Evolutionary conservation across 1,284 basidiomycete species (phyloP).

Genomic region (Testicularia cyperi): DNA sequence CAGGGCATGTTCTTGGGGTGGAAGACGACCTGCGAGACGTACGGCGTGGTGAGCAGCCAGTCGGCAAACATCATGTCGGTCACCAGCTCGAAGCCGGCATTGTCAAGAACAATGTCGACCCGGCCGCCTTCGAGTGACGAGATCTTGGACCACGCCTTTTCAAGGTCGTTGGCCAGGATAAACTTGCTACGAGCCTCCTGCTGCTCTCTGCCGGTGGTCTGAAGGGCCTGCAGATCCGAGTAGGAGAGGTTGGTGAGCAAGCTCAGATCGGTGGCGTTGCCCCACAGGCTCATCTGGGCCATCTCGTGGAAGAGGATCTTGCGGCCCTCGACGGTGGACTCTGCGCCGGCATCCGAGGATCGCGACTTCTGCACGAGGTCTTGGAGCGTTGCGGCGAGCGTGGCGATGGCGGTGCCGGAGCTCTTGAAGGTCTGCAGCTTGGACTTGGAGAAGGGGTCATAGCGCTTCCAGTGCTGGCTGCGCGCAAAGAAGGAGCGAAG

Average conservation of each 20-base stretch:
- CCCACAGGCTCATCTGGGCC: conserved; percentile 80
- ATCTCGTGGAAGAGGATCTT: conserved; percentile 75
- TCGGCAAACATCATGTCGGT: conserved; percentile 94
- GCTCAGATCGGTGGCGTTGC: conserved; percentile 69
- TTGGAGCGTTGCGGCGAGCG: conserved; percentile 51
- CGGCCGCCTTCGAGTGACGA: conserved; percentile 67
- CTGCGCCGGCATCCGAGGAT: conserved; percentile 16
- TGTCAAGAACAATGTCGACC: conserved; percentile 89
- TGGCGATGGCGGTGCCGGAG: conserved; percentile 75
- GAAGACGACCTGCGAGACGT: conserved; percentile 53
- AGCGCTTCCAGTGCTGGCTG: conserved; percentile 72
- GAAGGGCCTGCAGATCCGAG: conserved; percentile 77
- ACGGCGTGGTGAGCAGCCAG: conserved; percentile 64
- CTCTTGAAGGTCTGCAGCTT: conserved; percentile 83
- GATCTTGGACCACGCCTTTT: conserved; percentile 74
- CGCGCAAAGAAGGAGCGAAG: conserved; percentile 74
- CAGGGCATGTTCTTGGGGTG: conserved; percentile 59
- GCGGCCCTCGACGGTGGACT: conserved; percentile 35
- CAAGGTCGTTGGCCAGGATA: conserved; percentile 82
- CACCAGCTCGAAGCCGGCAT: conserved; percentile 88
- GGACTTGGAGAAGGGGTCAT: conserved; percentile 81
- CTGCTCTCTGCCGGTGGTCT: conserved; percentile 70
- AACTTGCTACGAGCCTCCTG: conserved; percentile 63
- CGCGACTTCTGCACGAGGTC: conserved; percentile 41
- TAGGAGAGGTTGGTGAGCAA: conserved; percentile 76